A percentile compares a stretch with the other conserved stretches of the same genome.
These are phyloP conservation scores for Cyclotella atomus DNA, from an alignment of 108 stramenopile genomes.

Conservation along the genomic window DNA sequence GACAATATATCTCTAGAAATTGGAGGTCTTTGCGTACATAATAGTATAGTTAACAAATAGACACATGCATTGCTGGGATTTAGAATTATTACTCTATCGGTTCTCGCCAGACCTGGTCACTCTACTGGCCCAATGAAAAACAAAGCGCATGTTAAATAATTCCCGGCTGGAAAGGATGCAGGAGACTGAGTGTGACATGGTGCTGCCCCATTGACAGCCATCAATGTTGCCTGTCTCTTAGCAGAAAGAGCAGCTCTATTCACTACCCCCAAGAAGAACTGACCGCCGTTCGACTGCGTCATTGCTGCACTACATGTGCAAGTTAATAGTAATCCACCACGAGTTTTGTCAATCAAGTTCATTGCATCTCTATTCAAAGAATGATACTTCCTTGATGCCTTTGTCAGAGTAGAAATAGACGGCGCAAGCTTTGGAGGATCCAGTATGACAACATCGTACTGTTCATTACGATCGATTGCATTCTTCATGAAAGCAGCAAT, in stretches of 20 bases:
- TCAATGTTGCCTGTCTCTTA: conserved; percentile 63
- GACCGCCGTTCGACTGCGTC: conserved; percentile 91
- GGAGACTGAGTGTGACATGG: conserved; percentile 86
- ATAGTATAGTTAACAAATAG: too few relatives aligned
- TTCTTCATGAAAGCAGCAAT: conserved; percentile 84
- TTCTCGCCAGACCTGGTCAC: too few relatives aligned
- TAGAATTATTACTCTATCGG: too few relatives aligned
- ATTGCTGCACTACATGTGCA: conserved; percentile 95
- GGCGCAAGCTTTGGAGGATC: conserved; percentile 97
- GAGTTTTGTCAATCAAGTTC: conserved; percentile 59
- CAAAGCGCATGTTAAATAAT: conserved; percentile 82
- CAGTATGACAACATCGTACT: conserved; percentile 86
- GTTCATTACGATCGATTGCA: conserved; percentile 29
- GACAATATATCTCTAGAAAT: not conserved
- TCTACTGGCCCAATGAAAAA: conserved; percentile 64
- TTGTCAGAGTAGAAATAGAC: conserved; percentile 58
- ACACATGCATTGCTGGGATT: too few relatives aligned
- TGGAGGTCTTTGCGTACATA: not conserved
- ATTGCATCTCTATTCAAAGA: conserved; percentile 90
- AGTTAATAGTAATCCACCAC: conserved; percentile 90
- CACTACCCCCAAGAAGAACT: conserved; percentile 76
- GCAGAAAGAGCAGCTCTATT: conserved; percentile 77
- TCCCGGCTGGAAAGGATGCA: conserved; percentile 73
- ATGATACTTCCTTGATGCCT: conserved; percentile 88
- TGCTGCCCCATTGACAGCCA: conserved; percentile 75